phyloP scores from a whole-genome alignment of 225 moss, liverwort and hornwort genomes.

The Marchantia polymorpha region DNA sequence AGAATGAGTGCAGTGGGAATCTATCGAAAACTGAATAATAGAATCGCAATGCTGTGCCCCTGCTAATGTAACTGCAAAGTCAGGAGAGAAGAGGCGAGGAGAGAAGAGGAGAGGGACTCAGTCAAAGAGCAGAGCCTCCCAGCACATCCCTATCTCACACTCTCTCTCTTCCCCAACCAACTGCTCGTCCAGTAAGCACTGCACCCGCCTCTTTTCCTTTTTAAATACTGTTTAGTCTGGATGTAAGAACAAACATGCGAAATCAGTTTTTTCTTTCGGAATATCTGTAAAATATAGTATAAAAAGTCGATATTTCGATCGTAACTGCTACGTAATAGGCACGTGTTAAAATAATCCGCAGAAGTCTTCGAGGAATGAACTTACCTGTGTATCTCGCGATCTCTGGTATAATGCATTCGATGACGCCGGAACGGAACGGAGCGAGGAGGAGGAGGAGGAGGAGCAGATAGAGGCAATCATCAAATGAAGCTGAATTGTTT shows the following conservation, averaged over 20 bases:
- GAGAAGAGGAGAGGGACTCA: background rate
- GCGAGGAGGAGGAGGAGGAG: background rate
- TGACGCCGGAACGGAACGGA: background rate
- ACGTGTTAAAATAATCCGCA: background rate
- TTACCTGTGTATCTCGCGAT: background rate
- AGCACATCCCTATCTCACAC: background rate
- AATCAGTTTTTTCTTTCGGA: too few relatives aligned
- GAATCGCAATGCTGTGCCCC: background rate
- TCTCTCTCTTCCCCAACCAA: background rate
- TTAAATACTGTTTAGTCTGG: too few relatives aligned
- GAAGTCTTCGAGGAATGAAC: background rate
- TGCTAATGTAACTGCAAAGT: conserved; percentile 1
- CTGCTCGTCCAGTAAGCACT: background rate
- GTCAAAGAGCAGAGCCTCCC: background rate
- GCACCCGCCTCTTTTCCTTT: too few relatives aligned
- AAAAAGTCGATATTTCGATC: too few relatives aligned
- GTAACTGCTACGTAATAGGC: background rate
- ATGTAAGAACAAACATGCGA: too few relatives aligned
- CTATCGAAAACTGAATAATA: background rate
- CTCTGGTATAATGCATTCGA: background rate
- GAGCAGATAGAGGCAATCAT: background rate
- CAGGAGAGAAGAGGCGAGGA: background rate
- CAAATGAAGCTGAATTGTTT: background rate
- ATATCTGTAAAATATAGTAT: too few relatives aligned
- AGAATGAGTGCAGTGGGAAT: background rate